phyloP scores from a whole-genome alignment of 805 yeast species.

The Wickerhamiella lipophila region DNA sequence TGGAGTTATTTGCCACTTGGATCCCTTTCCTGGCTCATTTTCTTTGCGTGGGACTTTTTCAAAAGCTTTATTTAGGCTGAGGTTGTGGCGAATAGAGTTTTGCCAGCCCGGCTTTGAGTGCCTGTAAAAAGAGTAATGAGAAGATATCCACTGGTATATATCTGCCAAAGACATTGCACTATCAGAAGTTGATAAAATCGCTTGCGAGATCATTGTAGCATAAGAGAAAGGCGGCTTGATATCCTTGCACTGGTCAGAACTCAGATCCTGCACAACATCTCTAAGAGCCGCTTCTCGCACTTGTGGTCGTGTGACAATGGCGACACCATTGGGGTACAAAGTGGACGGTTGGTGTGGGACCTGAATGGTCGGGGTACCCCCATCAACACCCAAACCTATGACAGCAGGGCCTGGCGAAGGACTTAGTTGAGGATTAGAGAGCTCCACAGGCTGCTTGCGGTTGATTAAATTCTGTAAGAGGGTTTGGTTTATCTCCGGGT shows the following conservation, averaged over 20 bases:
- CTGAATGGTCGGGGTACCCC: not conserved
- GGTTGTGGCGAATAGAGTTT: constrained; percentile 89
- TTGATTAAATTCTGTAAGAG: not conserved
- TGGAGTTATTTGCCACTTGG: constrained; percentile 96
- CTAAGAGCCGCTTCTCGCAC: constrained; percentile 27
- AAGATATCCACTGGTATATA: constrained; percentile 80
- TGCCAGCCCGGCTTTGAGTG: constrained; percentile 96
- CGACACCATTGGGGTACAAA: constrained; percentile 32
- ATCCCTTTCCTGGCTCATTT: constrained; percentile 96
- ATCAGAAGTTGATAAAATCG: constrained; percentile 75
- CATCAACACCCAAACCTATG: not conserved
- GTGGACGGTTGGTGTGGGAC: constrained; percentile 10
- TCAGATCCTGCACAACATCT: constrained; percentile 35
- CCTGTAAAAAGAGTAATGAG: constrained; percentile 82
- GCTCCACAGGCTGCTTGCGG: not conserved
- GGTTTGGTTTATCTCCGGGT: constrained; percentile 40
- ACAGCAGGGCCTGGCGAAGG: not conserved
- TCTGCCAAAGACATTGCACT: constrained; percentile 83
- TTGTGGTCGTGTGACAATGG: constrained; percentile 33
- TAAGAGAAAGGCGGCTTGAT: constrained; percentile 94
- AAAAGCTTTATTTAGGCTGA: constrained; percentile 90
- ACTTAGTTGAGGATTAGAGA: not conserved
- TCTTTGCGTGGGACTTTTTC: constrained; percentile 94
- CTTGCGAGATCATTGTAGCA: constrained; percentile 97
- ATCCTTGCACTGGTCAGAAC: constrained; percentile 83